These are phyloP conservation scores for Wallemia mellicola DNA, from an alignment of 1,284 basidiomycete genomes.

Conservation along the genomic window DNA sequence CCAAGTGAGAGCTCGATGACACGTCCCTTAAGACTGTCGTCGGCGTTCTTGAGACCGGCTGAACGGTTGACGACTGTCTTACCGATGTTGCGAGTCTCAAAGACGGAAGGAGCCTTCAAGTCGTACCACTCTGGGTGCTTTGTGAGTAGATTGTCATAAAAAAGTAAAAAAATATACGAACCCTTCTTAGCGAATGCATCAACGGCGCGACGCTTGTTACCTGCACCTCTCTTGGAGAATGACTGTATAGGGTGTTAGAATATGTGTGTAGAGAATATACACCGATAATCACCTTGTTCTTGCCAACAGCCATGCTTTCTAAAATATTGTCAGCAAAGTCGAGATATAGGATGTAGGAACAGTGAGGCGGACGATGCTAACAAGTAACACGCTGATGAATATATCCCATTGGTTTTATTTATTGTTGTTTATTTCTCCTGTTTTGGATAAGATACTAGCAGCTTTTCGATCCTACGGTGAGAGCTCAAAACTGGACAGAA, in stretches of 20 bases:
- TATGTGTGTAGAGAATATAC: slow-evolving; percentile 7
- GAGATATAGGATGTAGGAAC: no score
- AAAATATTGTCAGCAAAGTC: no score
- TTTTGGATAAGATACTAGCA: no score
- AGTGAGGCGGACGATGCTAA: no score
- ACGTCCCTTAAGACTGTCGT: slow-evolving; percentile 92
- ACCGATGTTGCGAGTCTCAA: slow-evolving; percentile 86
- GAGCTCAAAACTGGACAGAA: no score
- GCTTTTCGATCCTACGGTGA: no score
- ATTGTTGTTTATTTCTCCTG: no score
- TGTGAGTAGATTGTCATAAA: background rate
- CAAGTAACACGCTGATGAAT: no score
- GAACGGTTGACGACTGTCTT: slow-evolving; percentile 98
- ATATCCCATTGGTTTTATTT: no score
- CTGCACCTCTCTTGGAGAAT: slow-evolving; percentile 98
- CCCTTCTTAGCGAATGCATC: slow-evolving; percentile 99
- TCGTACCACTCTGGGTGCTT: slow-evolving; percentile 99
- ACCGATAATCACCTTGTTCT: slow-evolving; percentile 21
- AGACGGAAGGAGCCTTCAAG: slow-evolving; percentile 94
- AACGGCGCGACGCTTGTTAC: slow-evolving; percentile 97
- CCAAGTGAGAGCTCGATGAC: slow-evolving; percentile 87
- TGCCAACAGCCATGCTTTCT: slow-evolving; percentile 56
- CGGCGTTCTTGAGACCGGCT: slow-evolving; percentile 93
- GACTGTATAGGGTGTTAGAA: slow-evolving; percentile 24
- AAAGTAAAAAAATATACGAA: slow-evolving; percentile 9